These are phyloP conservation scores for Neofusicoccum laricinum DNA, from an alignment of 2,329 filamentous ascomycete species.

Conservation along the genomic window DNA sequence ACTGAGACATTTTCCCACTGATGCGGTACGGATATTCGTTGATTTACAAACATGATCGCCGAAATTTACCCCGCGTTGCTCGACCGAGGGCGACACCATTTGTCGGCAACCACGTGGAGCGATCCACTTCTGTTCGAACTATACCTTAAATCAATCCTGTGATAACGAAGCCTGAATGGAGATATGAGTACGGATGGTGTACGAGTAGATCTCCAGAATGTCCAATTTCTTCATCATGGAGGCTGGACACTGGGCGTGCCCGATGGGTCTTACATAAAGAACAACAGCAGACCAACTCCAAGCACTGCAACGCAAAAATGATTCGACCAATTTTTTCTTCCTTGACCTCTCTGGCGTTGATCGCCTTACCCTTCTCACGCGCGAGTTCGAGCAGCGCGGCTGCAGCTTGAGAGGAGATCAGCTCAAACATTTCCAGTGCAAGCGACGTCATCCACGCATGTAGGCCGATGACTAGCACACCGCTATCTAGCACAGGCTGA, in stretches of 20 bases:
- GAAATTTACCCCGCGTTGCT: background rate
- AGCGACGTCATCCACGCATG: background rate
- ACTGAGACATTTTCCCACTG: too few species aligned
- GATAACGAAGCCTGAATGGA: background rate
- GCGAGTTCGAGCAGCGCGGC: background rate
- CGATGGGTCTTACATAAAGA: background rate
- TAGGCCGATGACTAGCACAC: background rate
- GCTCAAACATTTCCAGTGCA: background rate
- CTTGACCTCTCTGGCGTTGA: background rate
- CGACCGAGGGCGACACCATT: background rate
- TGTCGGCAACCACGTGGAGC: too few species aligned
- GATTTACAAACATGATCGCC: background rate
- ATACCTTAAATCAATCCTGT: background rate
- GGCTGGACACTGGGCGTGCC: background rate
- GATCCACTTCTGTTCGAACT: background rate
- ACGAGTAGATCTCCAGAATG: background rate
- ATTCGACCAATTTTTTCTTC: background rate
- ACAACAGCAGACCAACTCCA: background rate
- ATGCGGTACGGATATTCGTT: background rate
- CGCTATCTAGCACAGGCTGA: background rate
- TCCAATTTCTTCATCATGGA: background rate
- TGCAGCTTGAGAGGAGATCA: background rate
- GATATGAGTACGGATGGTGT: background rate
- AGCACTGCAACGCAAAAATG: background rate
- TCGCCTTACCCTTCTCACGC: background rate